These are phyloP conservation scores for Peziza echinospora DNA, from an alignment of 495 filamentous ascomycete genomes.

Conservation along the genomic window DNA sequence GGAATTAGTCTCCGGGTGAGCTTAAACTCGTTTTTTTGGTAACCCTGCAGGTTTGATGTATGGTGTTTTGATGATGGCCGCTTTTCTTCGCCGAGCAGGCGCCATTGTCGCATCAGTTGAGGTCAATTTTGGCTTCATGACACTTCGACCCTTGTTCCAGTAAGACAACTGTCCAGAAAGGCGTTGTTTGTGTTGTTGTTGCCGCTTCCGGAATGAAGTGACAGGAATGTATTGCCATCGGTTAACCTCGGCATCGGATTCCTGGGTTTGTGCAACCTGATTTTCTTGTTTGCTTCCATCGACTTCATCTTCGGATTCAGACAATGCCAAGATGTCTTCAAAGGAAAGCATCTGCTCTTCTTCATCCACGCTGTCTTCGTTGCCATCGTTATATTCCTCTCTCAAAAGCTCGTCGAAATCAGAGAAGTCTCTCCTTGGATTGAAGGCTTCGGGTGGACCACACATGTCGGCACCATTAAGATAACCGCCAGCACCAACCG, in stretches of 20 bases:
- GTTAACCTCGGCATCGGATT: conserved; percentile 8
- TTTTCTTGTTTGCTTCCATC: conserved; percentile 8
- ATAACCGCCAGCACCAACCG: conserved; percentile 6
- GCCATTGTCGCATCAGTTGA: neutral
- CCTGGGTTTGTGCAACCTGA: conserved; percentile 7
- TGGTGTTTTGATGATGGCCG: neutral
- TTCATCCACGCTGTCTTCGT: conserved; percentile 7
- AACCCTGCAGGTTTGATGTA: too few relatives aligned
- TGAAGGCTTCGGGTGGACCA: conserved; percentile 9
- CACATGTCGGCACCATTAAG: conserved; percentile 10
- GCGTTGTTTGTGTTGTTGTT: conserved; percentile 11
- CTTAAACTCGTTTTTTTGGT: too few relatives aligned
- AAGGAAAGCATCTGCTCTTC: conserved; percentile 6
- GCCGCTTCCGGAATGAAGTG: conserved; percentile 18
- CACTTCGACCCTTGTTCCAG: neutral
- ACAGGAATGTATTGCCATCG: conserved; percentile 19
- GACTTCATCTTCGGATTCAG: conserved; percentile 10
- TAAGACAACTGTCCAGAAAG: neutral
- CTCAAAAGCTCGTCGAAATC: conserved; percentile 8
- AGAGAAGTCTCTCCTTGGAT: conserved; percentile 4
- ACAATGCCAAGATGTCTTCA: conserved; percentile 16
- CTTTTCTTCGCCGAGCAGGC: neutral
- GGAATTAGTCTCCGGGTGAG: too few relatives aligned
- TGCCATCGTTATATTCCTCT: conserved; percentile 14
- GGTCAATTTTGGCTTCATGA: neutral